phyloP scores from a whole-genome alignment of 2,329 filamentous ascomycete species.

The Fusarium stilboides region DNA sequence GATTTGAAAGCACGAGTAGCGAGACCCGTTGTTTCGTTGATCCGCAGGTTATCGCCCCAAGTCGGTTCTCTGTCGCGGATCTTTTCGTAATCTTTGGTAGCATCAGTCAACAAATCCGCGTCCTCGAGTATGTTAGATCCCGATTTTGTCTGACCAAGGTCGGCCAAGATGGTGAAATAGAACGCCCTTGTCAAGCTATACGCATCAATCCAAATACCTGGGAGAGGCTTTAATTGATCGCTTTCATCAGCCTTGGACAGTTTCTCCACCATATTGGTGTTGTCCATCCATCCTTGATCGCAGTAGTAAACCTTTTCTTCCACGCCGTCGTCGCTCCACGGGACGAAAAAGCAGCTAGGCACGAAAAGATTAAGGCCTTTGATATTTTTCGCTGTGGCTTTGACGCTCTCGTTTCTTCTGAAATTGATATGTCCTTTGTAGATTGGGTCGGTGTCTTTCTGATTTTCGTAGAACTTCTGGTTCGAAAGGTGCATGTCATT shows the following conservation, averaged over 20 bases:
- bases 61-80: neutral
- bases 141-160: neutral
- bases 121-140: accelerated
- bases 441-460: neutral
- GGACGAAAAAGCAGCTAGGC: too few species aligned
- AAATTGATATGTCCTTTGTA: neutral
- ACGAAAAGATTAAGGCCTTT: too few species aligned
- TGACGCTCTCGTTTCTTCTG: neutral
- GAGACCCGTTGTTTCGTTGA: neutral
- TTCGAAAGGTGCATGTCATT: constrained; percentile 3
- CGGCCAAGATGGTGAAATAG: neutral
- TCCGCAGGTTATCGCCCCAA: neutral
- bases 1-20: neutral
- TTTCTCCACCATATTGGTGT: neutral
- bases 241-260: neutral
- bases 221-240: neutral
- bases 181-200: neutral
- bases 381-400: neutral
- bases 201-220: neutral
- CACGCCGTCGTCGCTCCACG: neutral
- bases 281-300: neutral
- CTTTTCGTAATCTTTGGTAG: accelerated
- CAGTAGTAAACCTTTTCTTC: neutral
- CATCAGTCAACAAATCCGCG: neutral
- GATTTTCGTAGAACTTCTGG: neutral